A percentile compares a stretch with the other conserved stretches of the same genome.
Conservation (phyloP, 2,329 filamentous ascomycete genomes). For the Huntiella bhutanensis region DNA sequence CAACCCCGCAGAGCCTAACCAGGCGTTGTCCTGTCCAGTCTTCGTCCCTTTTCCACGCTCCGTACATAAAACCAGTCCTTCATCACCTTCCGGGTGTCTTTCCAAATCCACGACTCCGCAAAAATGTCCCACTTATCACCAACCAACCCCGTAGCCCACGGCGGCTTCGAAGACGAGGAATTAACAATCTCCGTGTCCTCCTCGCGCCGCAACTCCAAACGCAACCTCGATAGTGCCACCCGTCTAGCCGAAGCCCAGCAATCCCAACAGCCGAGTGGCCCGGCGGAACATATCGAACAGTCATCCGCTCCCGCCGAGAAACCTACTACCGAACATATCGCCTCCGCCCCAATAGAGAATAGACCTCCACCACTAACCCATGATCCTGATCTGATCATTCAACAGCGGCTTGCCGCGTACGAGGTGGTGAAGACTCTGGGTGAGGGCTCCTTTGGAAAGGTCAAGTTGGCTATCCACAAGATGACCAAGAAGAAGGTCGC, state of each 20-base stretch:
- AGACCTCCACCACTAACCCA: constrained; percentile 19
- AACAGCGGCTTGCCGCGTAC: constrained; percentile 82
- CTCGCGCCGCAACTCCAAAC: constrained; percentile 22
- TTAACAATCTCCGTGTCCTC: constrained; percentile 58
- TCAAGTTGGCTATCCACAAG: constrained; percentile 87
- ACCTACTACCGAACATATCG: constrained; percentile 12
- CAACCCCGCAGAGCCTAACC: too few relatives aligned
- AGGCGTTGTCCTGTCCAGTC: too few relatives aligned
- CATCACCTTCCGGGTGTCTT: too few relatives aligned
- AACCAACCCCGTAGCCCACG: constrained; percentile 2
- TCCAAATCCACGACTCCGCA: too few relatives aligned
- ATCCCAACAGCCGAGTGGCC: neutral
- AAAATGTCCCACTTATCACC: too few relatives aligned
- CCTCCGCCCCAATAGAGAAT: constrained; percentile 18
- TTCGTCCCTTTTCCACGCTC: too few relatives aligned
- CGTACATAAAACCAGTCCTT: too few relatives aligned
- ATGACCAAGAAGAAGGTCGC: constrained; percentile 89
- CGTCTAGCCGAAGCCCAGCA: constrained; percentile 8
- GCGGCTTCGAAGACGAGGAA: constrained; percentile 58
- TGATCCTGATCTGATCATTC: constrained; percentile 28
- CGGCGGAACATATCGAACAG: neutral
- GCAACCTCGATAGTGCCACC: constrained; percentile 8
- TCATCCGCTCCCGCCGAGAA: neutral
- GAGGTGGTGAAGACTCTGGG: constrained; percentile 77
- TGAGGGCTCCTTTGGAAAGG: constrained; percentile 95